Percentiles rank a stretch among this genome's conserved stretches.
These are phyloP conservation scores for Colletotrichum sp. DNA, from an alignment of 2,329 filamentous ascomycete species.

Conservation along the genomic window DNA sequence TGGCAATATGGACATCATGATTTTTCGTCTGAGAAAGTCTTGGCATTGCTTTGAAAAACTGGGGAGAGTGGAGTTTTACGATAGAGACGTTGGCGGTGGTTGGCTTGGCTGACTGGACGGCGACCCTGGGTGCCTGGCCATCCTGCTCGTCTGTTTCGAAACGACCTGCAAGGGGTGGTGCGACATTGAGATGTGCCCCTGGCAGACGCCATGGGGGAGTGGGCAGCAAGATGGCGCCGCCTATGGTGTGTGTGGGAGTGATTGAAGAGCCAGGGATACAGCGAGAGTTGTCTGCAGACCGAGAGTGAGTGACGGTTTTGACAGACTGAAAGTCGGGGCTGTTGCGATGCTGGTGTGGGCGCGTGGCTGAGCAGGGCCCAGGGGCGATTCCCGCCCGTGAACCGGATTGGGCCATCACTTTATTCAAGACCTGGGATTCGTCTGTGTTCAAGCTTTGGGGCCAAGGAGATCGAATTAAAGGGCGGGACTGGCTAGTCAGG, in stretches of 20 bases:
- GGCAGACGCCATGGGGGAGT: neutral
- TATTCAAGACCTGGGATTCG: constrained; percentile 9
- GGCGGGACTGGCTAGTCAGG: constrained; percentile 12
- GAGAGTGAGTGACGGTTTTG: neutral
- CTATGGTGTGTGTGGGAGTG: neutral
- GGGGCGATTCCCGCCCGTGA: neutral
- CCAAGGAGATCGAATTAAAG: constrained; percentile 12
- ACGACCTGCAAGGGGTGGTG: constrained; percentile 1
- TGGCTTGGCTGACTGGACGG: neutral
- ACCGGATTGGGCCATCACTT: constrained; percentile 9
- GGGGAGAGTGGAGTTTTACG: neutral
- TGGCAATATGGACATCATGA: neutral
- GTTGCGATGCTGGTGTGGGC: neutral
- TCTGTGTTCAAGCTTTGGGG: neutral
- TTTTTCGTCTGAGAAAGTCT: constrained; percentile 7
- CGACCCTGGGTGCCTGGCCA: neutral
- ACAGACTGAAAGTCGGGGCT: neutral
- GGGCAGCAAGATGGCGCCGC: neutral
- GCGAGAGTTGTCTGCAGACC: neutral
- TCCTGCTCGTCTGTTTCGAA: constrained; percentile 9
- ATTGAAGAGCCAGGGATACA: neutral
- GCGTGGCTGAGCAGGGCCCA: neutral
- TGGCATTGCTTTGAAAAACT: constrained; percentile 18
- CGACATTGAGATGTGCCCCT: constrained; percentile 3
- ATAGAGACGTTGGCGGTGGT: neutral